Percentiles rank a stretch among this genome's conserved stretches.
phyloP scores from a whole-genome alignment of 805 yeast species.

The Lipomyces mesembrius region DNA sequence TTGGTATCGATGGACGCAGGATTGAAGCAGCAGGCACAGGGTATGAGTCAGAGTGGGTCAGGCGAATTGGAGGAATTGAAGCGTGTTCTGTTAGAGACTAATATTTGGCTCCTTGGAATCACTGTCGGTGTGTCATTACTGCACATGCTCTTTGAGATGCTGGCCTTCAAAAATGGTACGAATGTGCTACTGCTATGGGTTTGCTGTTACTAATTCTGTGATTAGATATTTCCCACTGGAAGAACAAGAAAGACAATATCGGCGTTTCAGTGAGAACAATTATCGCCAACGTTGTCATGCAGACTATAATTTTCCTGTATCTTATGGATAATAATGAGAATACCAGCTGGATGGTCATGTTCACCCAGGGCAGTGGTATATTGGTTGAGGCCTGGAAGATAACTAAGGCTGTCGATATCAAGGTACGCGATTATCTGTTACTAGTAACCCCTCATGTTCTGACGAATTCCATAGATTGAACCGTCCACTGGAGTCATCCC shows the following conservation, averaged over 20 bases:
- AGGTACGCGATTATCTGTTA: slow-evolving; percentile 7
- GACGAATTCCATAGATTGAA: slow-evolving; percentile 19
- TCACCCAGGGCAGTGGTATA: slow-evolving; percentile 49
- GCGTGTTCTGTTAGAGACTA: slow-evolving; percentile 48
- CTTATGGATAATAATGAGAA: slow-evolving; percentile 49
- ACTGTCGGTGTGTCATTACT: slow-evolving; percentile 47
- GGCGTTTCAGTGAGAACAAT: slow-evolving; percentile 51
- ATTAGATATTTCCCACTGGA: slow-evolving; percentile 51
- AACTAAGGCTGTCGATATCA: slow-evolving; percentile 47
- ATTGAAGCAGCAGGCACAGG: slow-evolving; percentile 42
- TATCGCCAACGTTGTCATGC: slow-evolving; percentile 50
- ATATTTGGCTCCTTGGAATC: slow-evolving; percentile 46
- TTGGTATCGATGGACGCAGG: slow-evolving; percentile 44
- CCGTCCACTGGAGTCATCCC: slow-evolving; percentile 34
- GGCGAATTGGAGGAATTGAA: slow-evolving; percentile 48
- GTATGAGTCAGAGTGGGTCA: slow-evolving; percentile 41
- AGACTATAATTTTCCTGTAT: slow-evolving; percentile 48
- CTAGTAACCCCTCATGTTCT: neutral
- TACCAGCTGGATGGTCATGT: slow-evolving; percentile 49
- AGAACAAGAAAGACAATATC: slow-evolving; percentile 49
- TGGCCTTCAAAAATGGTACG: slow-evolving; percentile 48
- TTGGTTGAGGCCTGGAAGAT: slow-evolving; percentile 53
- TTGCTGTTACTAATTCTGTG: slow-evolving; percentile 5
- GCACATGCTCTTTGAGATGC: slow-evolving; percentile 49
- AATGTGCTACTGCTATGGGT: slow-evolving; percentile 4